These are phyloP conservation scores for Onygenales sp. DNA, from an alignment of 2,329 filamentous ascomycete genomes.

Conservation along the genomic window DNA sequence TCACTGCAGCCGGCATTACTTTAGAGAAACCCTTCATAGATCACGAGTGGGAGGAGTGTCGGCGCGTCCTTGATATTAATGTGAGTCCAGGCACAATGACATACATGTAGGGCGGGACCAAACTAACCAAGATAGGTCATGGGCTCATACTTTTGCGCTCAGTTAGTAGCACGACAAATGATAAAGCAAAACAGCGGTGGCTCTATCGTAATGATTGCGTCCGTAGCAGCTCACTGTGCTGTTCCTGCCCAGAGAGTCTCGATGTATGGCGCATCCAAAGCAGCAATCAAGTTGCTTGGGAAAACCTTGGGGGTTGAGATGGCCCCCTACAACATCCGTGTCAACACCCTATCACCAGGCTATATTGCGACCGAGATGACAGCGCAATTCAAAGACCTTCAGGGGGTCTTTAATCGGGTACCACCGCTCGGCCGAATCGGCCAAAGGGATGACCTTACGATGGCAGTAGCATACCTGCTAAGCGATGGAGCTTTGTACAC, in stretches of 20 bases:
- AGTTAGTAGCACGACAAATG: conserved; percentile 31
- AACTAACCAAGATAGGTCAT: conserved; percentile 21
- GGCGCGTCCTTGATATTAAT: too few relatives aligned
- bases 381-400: background rate
- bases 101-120: background rate
- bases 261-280: conserved; percentile 37
- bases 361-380: background rate
- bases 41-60: too few relatives aligned
- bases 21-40: too few relatives aligned
- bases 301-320: conserved; percentile 27
- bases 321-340: conserved; percentile 27
- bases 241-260: conserved; percentile 30
- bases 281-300: conserved; percentile 24
- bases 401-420: background rate
- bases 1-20: too few relatives aligned
- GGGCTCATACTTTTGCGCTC: conserved; percentile 34
- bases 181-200: conserved; percentile 30
- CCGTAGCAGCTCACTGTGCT: conserved; percentile 28
- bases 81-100: too few relatives aligned
- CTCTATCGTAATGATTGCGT: conserved; percentile 32
- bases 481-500: conserved; percentile 37
- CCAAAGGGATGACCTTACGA: background rate
- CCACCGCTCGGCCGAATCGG: background rate
- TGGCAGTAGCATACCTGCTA: conserved; percentile 12
- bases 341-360: conserved; percentile 32